These are phyloP conservation scores for Saccharomycopsis capsularis DNA, from an alignment of 805 yeast genomes.

Conservation along the genomic window DNA sequence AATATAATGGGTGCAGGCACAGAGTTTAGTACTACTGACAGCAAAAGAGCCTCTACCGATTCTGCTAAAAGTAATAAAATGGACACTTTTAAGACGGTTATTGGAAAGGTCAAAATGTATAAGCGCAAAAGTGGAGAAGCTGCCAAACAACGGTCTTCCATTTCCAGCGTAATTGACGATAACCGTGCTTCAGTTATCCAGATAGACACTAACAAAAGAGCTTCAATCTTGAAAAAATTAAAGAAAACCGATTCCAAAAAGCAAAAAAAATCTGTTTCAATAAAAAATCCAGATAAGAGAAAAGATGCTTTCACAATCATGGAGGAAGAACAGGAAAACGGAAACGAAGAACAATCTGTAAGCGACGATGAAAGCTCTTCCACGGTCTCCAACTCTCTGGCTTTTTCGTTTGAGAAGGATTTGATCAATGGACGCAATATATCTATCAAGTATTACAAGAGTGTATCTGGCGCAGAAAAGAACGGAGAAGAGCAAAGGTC, in stretches of 20 bases:
- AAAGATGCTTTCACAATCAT: neutral
- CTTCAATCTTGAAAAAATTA: slow-evolving; percentile 9
- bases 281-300: neutral
- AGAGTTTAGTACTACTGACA: neutral
- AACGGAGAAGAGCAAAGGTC: slow-evolving; percentile 9
- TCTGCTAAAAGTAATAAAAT: slow-evolving; percentile 5
- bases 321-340: neutral
- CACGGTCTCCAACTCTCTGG: slow-evolving; percentile 24
- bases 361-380: slow-evolving; percentile 4
- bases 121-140: neutral
- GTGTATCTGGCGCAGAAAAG: slow-evolving; percentile 29
- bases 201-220: slow-evolving; percentile 11
- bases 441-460: slow-evolving; percentile 33
- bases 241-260: neutral
- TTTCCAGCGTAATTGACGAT: neutral
- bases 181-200: slow-evolving; percentile 8
- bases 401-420: slow-evolving; percentile 32
- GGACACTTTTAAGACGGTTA: slow-evolving; percentile 11
- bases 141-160: neutral
- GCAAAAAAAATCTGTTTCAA: slow-evolving; percentile 1
- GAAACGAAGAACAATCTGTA: neutral
- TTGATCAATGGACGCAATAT: slow-evolving; percentile 30
- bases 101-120: slow-evolving; percentile 7
- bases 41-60: slow-evolving; percentile 1
- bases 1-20: neutral